Base-by-base conservation (phyloP, 305 asterid species). In the Fraxinus paxiana region DNA sequence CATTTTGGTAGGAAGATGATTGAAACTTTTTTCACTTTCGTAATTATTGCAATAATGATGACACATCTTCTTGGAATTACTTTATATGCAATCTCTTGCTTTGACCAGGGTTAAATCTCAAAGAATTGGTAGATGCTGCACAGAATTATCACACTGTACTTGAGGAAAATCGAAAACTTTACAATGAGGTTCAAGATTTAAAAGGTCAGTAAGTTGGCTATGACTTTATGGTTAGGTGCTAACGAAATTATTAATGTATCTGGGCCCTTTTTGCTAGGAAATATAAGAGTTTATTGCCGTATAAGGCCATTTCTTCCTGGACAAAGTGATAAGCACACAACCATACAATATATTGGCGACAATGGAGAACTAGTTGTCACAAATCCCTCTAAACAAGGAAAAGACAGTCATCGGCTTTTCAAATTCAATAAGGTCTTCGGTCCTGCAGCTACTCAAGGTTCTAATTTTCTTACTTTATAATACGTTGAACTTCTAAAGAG, bases 101-200 rank as follows among this genome's bases (percentile, higher is more conserved):
- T 75, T 81, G 63, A n/a, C 67, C 84, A 95, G 99, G 95, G 78
- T 77, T 86, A 76, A 92, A 94, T 83, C 93, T 95, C 81, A 87
- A 89, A 81, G 90, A 88, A 80, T 77, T 93, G 83, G 84, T 90
- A 61, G 97, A 92, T 73, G 97, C 97, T 79, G 97, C 99, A 41
- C 97, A 92, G 85, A 91, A 87, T 84, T 93, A 91, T 86, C 97
- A 93, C 79, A 84, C 88, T 9, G 92, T 95, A 81, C 92, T 92
- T 77, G 93, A 91, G 56, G 97, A 95, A 86, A 95, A 95, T 79
- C 90, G 98, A 65, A 95, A 89, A 84, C 82, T 95, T 83, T 95
- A 93, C 87, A 95, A 95, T 35, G 97, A 95, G 88, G 98, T 95
- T 81, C 99, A 95, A 88, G 99, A 95, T 87, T 89, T 95, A 87